Percentiles rank a stretch among this genome's conserved stretches.
Evolutionary conservation across 2,329 filamentous ascomycete genomes (phyloP).

Genomic region (Paramyrothecium sp.): DNA sequence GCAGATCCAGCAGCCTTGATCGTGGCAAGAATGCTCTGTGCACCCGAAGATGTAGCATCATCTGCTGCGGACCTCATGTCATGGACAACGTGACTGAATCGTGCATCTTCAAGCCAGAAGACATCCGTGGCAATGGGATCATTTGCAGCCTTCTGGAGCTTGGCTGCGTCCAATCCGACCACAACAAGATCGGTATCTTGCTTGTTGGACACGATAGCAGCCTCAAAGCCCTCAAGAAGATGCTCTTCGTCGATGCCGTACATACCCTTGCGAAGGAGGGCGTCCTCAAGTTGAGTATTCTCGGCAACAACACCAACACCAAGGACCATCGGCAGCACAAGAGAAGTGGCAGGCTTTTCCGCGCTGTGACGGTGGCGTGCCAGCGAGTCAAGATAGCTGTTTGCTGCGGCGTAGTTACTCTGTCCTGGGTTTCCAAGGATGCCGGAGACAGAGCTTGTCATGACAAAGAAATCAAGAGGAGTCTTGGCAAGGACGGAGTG

Average conservation of each 20-base stretch:
- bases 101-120: conserved; percentile 25
- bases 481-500: conserved; percentile 10
- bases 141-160: conserved; percentile 10
- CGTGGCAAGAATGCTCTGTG: conserved; percentile 12
- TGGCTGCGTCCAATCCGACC: conserved; percentile 21
- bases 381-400: conserved; percentile 23
- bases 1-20: conserved; percentile 9
- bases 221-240: conserved; percentile 3
- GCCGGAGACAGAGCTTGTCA: conserved; percentile 29
- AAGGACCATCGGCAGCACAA: conserved; percentile 14
- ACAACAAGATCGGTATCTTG: conserved; percentile 16
- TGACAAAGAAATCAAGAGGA: conserved; percentile 32
- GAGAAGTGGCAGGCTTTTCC: background rate
- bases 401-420: conserved; percentile 34
- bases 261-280: conserved; percentile 6
- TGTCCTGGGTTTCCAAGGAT: conserved; percentile 29
- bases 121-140: conserved; percentile 8
- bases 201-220: background rate
- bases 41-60: conserved; percentile 5
- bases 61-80: conserved; percentile 8
- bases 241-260: conserved; percentile 5
- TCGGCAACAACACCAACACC: conserved; percentile 17
- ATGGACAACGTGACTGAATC: conserved; percentile 15
- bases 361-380: conserved; percentile 7
- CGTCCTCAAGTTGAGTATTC: conserved; percentile 3